A percentile compares a stretch with the other conserved stretches of the same genome.
These are phyloP conservation scores for Hypoxylon rubiginosum DNA, from an alignment of 2,329 filamentous ascomycete species.

Conservation along the genomic window DNA sequence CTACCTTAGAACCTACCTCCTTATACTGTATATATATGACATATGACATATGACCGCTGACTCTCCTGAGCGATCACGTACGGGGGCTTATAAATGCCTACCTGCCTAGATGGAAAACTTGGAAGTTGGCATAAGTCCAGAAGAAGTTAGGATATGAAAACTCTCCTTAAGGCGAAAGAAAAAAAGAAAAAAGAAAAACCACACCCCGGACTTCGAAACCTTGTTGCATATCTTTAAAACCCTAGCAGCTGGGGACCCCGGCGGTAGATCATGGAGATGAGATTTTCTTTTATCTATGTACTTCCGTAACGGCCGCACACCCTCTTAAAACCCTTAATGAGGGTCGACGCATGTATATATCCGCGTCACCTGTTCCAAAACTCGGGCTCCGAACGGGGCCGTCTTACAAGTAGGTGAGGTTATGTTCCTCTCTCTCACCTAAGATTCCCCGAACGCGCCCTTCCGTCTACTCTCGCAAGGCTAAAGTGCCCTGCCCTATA, in stretches of 20 bases:
- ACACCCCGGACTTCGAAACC: conserved; percentile 24
- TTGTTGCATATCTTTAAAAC: conserved; percentile 14
- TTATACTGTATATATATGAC: neutral
- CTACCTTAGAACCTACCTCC: neutral
- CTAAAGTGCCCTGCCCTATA: conserved; percentile 1
- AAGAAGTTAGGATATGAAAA: no score
- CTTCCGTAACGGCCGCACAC: no score
- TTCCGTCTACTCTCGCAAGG: neutral
- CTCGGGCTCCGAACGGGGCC: neutral
- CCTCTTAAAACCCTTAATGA: no score
- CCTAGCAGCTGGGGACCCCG: conserved; percentile 17
- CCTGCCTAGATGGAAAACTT: neutral
- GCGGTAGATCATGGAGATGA: conserved; percentile 27
- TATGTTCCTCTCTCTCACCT: conserved; percentile 37
- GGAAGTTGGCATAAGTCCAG: conserved; percentile 6
- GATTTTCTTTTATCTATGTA: conserved; percentile 1
- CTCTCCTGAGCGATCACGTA: conserved; percentile 9
- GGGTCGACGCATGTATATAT: neutral
- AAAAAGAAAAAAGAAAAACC: neutral
- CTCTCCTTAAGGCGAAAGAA: neutral
- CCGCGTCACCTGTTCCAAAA: neutral
- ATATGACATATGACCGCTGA: neutral
- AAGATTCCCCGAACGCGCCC: conserved; percentile 15
- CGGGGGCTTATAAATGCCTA: conserved; percentile 13
- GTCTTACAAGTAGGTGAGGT: neutral